Conservation (phyloP, 148 eudicot species). For the Beta vulgaris region DNA sequence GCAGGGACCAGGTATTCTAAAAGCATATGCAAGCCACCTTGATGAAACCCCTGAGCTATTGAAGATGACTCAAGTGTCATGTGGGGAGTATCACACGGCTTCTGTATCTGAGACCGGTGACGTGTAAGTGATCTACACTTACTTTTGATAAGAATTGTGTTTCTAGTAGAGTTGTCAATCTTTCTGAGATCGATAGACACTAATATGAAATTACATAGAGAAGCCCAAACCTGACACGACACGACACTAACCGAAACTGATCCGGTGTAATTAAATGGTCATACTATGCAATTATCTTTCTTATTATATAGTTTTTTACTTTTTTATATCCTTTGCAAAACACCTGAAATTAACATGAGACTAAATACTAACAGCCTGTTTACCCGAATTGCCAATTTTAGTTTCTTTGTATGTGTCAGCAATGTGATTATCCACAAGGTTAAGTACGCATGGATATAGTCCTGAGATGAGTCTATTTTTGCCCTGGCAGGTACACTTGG, state of each 20-base stretch:
- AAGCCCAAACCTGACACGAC: too few relatives aligned
- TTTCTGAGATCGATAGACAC: too few relatives aligned
- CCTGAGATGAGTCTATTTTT: not conserved
- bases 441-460: not conserved
- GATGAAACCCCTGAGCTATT: constrained; percentile 95
- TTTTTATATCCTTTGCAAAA: too few relatives aligned
- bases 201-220: too few relatives aligned
- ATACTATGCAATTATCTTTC: too few relatives aligned
- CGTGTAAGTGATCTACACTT: constrained; percentile 73
- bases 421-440: not conserved
- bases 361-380: too few relatives aligned
- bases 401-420: not conserved
- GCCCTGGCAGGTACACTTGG: constrained; percentile 81
- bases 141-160: constrained; percentile 25
- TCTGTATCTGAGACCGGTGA: constrained; percentile 91
- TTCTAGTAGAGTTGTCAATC: too few relatives aligned
- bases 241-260: too few relatives aligned
- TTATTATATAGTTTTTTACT: too few relatives aligned
- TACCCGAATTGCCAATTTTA: too few relatives aligned
- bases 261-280: too few relatives aligned
- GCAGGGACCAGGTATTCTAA: constrained; percentile 84
- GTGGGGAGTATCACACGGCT: constrained; percentile 97
- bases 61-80: constrained; percentile 79
- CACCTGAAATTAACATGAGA: too few relatives aligned
- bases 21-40: constrained; percentile 73